Base-by-base conservation (phyloP, 2,329 filamentous ascomycete species). In the Hypoxylon sp. region DNA sequence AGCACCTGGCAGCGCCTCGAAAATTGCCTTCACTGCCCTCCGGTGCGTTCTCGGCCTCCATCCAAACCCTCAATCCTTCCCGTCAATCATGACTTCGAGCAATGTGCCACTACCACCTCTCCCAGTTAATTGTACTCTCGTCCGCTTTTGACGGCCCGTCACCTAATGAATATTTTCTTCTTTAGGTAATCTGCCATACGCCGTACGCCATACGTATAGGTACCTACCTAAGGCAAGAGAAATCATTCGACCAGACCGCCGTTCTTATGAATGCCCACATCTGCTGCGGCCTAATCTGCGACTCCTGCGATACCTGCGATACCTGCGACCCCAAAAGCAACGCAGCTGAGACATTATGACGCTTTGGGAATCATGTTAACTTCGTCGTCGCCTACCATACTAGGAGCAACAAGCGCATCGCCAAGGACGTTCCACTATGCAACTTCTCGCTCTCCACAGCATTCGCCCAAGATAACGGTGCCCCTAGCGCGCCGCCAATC, bases 311-410 rank as follows among this genome's bases (percentile, higher is more conserved):
- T 26, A n/a, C n/a, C n/a, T n/a, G n/a, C n/a, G n/a, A n/a, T n/a
- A n/a, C n/a, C n/a, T n/a, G n/a, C n/a, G n/a, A 65, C 51, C 45
- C 42, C 26, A 52, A 46, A 26, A 46, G 28, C 51, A 59, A 54
- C 51, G 65, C 57, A 61, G 53, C 56, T 46, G 62, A 69, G 68
- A 74, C 72, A 75, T 73, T 76, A 84, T 78, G 76, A 84, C 83
- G 82, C 78, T 78, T 77, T 78, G 78, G 78, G 78, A 80, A 85
- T 78, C 81, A 87, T 87, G 85, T 83, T 87, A 83, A 85, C 84
- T 77, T 85, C 84, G 75, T 85, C 84, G 75, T 87, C 85, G 73
- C 84, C 84, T 65, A 79, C 83, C 70, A 78, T 83, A 73, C 75
- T 82, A 75, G 78, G 78, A 74, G 80, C 83, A 71, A 79, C 82